Base-by-base conservation (phyloP, 2,329 filamentous ascomycete species). In the Sclerotinia spermophila region DNA sequence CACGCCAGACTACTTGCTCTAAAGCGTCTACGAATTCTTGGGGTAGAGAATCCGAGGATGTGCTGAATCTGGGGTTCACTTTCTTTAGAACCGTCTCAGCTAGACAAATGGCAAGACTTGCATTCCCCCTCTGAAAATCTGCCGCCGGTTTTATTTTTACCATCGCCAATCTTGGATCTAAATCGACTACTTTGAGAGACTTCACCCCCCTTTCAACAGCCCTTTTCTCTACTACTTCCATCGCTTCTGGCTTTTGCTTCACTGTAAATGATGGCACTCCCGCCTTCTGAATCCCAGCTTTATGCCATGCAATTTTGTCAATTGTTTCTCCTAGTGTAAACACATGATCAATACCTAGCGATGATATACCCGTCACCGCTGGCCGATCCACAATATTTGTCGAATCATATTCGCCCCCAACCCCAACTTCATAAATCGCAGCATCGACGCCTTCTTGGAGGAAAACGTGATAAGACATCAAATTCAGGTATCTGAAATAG, bases 1-100 rank as follows among this genome's bases (percentile, higher is more conserved):
- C 96, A 55, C 93, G 87, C 83, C 94, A 92, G 3, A 89, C 87
- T 3, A 93, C 91, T 75, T 87, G 82, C 78, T 95, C 89, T 1
- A 99, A 83, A 0, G 94, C 96, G 21, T 86, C 83, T 35, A 89
- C 82, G 77, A 97, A 92, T 74, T 89, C 86, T 17, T 81, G 79
- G 0, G 92, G 87, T 5, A 67, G 79, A 35, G 10, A 33, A 5
- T 77, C 72, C 0, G 73, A 71, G 17, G 77, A 74, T 0, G 74
- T 53, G 0, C 71, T 72, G 40, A 82, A 78, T 8, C 71, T 45
- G 0, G 82, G 74, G n/a, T 77, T 71, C 0, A 88, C 73, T 72
- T 81, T 85, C 30, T 77, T 73, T 44, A 90, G 74, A 0, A 82
- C 83, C 0, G 82, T 79, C 73, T 86, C 84, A 0, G 86, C 84